Evolutionary conservation across 805 yeast species (phyloP).

Genomic region (Teunomyces panamensis): DNA sequence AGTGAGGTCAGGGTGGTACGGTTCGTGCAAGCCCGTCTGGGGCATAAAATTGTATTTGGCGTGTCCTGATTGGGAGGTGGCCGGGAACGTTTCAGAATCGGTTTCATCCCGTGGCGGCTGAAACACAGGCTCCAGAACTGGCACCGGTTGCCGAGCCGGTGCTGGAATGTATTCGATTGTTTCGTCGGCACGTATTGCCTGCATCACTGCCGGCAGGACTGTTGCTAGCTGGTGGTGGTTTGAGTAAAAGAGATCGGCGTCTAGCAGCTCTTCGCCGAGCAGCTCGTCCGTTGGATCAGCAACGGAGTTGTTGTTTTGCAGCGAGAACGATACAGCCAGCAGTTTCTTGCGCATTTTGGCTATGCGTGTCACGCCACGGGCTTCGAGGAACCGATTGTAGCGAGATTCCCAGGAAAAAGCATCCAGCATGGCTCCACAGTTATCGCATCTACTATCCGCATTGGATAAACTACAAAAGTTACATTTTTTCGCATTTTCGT

Average conservation of each 20-base stretch:
- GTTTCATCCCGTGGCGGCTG: no score
- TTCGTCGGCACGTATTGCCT: background rate
- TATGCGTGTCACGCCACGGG: no score
- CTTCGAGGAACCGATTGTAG: no score
- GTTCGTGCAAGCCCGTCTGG: slow-evolving; percentile 8
- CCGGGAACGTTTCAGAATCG: slow-evolving; percentile 13
- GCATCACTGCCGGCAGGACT: background rate
- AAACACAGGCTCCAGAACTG: no score
- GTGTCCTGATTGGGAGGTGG: slow-evolving; percentile 27
- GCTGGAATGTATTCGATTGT: background rate
- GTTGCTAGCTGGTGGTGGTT: background rate
- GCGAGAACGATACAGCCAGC: no score
- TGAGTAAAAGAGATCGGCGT: slow-evolving; percentile 11
- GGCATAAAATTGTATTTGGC: slow-evolving; percentile 30
- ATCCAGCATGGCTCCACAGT: no score
- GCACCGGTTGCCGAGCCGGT: background rate
- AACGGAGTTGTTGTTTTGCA: no score
- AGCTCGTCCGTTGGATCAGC: background rate
- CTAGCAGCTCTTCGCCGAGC: background rate
- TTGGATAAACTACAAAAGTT: no score
- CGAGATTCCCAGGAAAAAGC: no score
- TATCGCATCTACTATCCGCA: no score
- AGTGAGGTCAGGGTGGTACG: slow-evolving; percentile 13
- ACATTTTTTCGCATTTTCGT: no score
- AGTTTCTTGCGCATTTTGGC: no score